phyloP scores from a whole-genome alignment of 1,284 basidiomycete species.

The Moniliophthora roreri region DNA sequence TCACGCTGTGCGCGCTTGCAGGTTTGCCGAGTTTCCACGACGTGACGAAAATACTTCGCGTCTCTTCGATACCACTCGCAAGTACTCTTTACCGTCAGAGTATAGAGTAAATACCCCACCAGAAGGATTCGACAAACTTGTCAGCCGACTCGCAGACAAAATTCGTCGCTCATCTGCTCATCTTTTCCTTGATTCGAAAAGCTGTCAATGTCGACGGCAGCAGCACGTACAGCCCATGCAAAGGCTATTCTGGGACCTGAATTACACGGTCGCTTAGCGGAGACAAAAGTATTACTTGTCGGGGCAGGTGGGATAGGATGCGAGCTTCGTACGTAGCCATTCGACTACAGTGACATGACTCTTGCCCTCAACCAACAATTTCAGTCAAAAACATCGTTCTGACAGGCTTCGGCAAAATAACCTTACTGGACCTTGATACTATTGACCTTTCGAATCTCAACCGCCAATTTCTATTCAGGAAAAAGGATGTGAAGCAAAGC shows the following conservation, averaged over 20 bases:
- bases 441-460: slow-evolving; percentile 99
- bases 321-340: slow-evolving; percentile 75
- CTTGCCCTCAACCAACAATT: not conserved
- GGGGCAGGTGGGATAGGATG: slow-evolving; percentile 98
- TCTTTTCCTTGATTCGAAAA: not conserved
- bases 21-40: too few relatives aligned
- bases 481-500: slow-evolving; percentile 96
- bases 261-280: slow-evolving; percentile 55
- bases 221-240: slow-evolving; percentile 46
- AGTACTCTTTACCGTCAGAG: too few relatives aligned
- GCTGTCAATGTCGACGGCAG: slow-evolving; percentile 23
- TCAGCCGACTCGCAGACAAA: not conserved
- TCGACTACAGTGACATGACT: not conserved
- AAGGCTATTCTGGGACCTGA: slow-evolving; percentile 76
- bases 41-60: too few relatives aligned
- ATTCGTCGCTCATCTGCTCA: too few relatives aligned
- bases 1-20: too few relatives aligned
- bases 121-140: too few relatives aligned
- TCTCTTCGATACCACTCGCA: too few relatives aligned
- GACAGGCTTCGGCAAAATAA: slow-evolving; percentile 91
- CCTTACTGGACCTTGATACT: slow-evolving; percentile 94
- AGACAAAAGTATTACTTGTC: slow-evolving; percentile 84
- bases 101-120: too few relatives aligned
- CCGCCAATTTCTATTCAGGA: slow-evolving; percentile 95
- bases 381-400: slow-evolving; percentile 95